A percentile compares a stretch with the other conserved stretches of the same genome.
These are phyloP conservation scores for Eruca vesicaria DNA, from an alignment of 441 rosid species.

Conservation along the genomic window DNA sequence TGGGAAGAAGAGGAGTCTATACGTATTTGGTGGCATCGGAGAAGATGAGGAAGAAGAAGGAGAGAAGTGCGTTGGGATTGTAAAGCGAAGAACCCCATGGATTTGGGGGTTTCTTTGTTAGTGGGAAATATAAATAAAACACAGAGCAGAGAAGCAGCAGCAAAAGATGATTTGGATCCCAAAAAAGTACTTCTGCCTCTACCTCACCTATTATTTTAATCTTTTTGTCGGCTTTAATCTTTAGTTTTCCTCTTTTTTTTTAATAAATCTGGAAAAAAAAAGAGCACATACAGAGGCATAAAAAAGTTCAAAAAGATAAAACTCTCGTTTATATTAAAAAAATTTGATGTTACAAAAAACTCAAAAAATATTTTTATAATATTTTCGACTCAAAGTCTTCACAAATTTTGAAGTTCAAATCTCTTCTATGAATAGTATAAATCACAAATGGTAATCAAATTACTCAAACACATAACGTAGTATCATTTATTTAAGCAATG, in stretches of 20 bases:
- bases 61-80: slow-evolving; percentile 83
- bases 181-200: slow-evolving; percentile 27
- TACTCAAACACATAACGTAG: neutral
- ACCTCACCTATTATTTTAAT: neutral
- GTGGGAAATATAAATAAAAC: slow-evolving; percentile 46
- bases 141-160: slow-evolving; percentile 15
- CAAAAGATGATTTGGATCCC: slow-evolving; percentile 73
- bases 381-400: neutral
- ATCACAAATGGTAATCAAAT: neutral
- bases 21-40: slow-evolving; percentile 33
- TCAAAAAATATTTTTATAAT: neutral
- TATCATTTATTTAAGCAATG: neutral
- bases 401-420: neutral
- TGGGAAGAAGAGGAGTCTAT: slow-evolving; percentile 22
- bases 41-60: slow-evolving; percentile 30
- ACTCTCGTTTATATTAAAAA: too few relatives aligned
- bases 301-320: too few relatives aligned
- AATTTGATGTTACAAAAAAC: too few relatives aligned
- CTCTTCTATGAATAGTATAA: neutral
- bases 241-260: neutral
- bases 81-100: slow-evolving; percentile 70
- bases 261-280: neutral
- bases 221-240: neutral
- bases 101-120: slow-evolving; percentile 43
- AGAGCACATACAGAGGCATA: neutral